These are phyloP conservation scores for Agrocybe chaxingu DNA, from an alignment of 768 basidiomycete genomes.

Conservation along the genomic window DNA sequence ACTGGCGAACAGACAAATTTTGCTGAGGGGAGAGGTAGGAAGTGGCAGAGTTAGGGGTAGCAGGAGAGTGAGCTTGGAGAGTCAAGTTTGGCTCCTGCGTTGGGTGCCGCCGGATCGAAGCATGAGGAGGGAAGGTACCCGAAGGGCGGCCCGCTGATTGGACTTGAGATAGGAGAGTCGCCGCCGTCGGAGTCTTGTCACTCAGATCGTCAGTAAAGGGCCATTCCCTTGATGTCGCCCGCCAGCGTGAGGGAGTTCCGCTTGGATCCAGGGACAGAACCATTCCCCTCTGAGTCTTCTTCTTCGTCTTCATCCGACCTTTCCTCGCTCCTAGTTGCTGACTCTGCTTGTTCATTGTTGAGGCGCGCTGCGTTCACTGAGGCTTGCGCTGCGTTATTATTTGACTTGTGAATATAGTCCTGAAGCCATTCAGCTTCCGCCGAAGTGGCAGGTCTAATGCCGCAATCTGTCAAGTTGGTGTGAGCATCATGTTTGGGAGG, in stretches of 20 bases:
- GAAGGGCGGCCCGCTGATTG: constrained; percentile 64
- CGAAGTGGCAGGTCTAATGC: constrained; percentile 87
- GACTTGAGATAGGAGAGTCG: constrained; percentile 71
- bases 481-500: constrained; percentile 9
- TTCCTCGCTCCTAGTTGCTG: constrained; percentile 58
- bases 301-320: constrained; percentile 84
- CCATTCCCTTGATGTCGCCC: constrained; percentile 56
- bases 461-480: constrained; percentile 61
- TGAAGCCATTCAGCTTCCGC: constrained; percentile 91
- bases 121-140: constrained; percentile 62
- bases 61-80: constrained; percentile 57
- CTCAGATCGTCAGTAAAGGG: constrained; percentile 62
- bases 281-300: constrained; percentile 74
- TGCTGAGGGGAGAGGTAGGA: constrained; percentile 50
- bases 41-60: constrained; percentile 37
- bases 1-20: constrained; percentile 65
- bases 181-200: constrained; percentile 86
- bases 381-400: constrained; percentile 77
- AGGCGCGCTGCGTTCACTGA: constrained; percentile 73
- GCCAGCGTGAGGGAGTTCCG: constrained; percentile 69
- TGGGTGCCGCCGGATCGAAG: constrained; percentile 75
- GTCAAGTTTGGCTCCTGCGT: constrained; percentile 53
- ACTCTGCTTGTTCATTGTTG: constrained; percentile 68
- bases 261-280: constrained; percentile 62
- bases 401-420: constrained; percentile 88